Evolutionary conservation across 306 rosid genomes (phyloP), one percentile per base, ranked within the genome.

Genomic region (Prosopis cineraria): DNA sequence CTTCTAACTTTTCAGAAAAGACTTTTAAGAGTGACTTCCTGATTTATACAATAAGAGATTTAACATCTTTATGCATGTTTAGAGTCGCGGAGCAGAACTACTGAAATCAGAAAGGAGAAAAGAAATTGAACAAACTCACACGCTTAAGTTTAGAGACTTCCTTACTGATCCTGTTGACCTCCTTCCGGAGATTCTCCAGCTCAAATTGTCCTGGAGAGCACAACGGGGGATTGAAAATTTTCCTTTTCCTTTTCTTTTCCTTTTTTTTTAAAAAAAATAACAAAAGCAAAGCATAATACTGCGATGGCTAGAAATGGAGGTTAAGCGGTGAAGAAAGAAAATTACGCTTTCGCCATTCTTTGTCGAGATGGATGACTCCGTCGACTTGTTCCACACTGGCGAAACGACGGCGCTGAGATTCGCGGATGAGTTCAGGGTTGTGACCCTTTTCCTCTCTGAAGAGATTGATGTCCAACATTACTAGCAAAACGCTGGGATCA

Each of bases 351-450:
- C 98, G 97, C 97, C 97, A 91, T 82, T 90, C 89, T 84, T 90
- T 88, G 87, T 95, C 98, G 80, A 95, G 91, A 84, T 45, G 59
- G 88, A 95, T 91, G 77, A 95, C 84, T 67, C 91, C 96, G 53
- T 95, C 96, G 76, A 95, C 97, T 27, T 76, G 41, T 14, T 91
- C 98, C 25, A 95, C 97, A 80, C 45, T 71, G 63, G 93, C 90
- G 48, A 86, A 90, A 58, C 99, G 99, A n/a, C 98, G 98, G 16
- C 94, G 93, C 82, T 88, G 99, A 11, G 98, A 95, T 82, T 95
- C 98, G 22, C 97, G 98, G 41, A 95, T 89, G 87, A 88, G 60
- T 62, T 95, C 91, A 11, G 99, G 98, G 78, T 93, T 88, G 83
- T 77, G 67, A 0, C 98, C 99, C 82, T 93, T 95, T 71, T 95